A percentile compares a stretch with the other conserved stretches of the same genome.
Evolutionary conservation across 2,329 filamentous ascomycete genomes (phyloP).

Genomic region (Ascochyta viciae-villosae): DNA sequence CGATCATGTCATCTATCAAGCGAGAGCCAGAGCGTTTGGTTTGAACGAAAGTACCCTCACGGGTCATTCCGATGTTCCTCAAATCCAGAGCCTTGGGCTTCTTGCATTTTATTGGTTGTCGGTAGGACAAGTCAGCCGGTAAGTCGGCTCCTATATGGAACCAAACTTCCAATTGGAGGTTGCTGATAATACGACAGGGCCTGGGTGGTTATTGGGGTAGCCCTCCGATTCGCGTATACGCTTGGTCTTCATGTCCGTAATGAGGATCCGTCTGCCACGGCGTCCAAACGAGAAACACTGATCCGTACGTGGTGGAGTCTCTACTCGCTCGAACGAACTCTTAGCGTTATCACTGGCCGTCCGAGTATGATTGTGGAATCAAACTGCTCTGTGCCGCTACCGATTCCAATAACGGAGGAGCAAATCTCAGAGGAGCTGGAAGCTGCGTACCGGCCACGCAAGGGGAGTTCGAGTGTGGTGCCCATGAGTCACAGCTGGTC

Average conservation of each 20-base stretch:
- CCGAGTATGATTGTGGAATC: slow-evolving; percentile 48
- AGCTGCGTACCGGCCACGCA: slow-evolving; percentile 14
- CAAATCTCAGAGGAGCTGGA: slow-evolving; percentile 21
- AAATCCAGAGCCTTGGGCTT: slow-evolving; percentile 50
- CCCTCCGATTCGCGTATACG: slow-evolving; percentile 46
- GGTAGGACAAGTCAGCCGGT: slow-evolving; percentile 52
- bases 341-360: slow-evolving; percentile 51
- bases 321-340: slow-evolving; percentile 49
- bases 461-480: slow-evolving; percentile 3
- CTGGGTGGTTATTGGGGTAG: slow-evolving; percentile 48
- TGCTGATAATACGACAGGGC: slow-evolving; percentile 34
- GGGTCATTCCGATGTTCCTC: slow-evolving; percentile 47
- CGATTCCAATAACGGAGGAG: slow-evolving; percentile 34
- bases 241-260: slow-evolving; percentile 52
- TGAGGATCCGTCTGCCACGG: slow-evolving; percentile 37
- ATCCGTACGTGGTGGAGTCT: slow-evolving; percentile 53
- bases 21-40: slow-evolving; percentile 46
- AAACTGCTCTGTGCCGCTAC: slow-evolving; percentile 46
- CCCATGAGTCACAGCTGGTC: slow-evolving; percentile 1
- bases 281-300: slow-evolving; percentile 44
- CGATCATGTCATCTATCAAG: slow-evolving; percentile 50
- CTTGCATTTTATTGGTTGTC: slow-evolving; percentile 51
- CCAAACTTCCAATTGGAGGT: not conserved
- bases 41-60: slow-evolving; percentile 38
- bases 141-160: slow-evolving; percentile 14